These are phyloP conservation scores for Candida maesae DNA, from an alignment of 805 yeast genomes.

Conservation along the genomic window DNA sequence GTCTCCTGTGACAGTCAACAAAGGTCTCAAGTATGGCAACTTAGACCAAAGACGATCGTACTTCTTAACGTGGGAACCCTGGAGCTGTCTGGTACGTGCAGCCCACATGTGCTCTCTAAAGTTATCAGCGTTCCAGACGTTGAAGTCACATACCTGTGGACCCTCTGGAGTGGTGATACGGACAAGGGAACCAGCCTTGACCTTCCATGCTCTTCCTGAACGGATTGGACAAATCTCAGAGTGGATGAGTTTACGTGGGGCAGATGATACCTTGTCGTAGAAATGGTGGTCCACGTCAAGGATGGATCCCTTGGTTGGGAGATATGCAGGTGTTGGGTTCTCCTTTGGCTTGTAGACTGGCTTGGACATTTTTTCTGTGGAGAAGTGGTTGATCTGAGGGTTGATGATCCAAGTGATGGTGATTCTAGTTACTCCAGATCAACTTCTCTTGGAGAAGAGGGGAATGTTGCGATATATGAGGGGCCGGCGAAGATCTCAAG, in stretches of 20 bases:
- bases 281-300: constrained; percentile 47
- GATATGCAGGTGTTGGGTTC: constrained; percentile 51
- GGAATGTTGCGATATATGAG: too few relatives aligned
- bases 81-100: constrained; percentile 62
- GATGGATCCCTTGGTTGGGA: constrained; percentile 51
- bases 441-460: too few relatives aligned
- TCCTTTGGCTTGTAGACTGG: constrained; percentile 24
- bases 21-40: constrained; percentile 60
- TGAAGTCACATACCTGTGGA: constrained; percentile 68
- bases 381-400: too few relatives aligned
- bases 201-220: constrained; percentile 58
- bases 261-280: constrained; percentile 41
- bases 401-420: too few relatives aligned
- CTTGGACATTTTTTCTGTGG: constrained; percentile 11
- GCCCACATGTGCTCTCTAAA: constrained; percentile 70
- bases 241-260: constrained; percentile 38
- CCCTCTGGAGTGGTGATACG: constrained; percentile 63
- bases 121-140: constrained; percentile 58
- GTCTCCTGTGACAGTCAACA: constrained; percentile 61
- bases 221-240: constrained; percentile 46
- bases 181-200: constrained; percentile 57
- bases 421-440: too few relatives aligned
- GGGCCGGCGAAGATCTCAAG: too few relatives aligned
- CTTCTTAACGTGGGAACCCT: constrained; percentile 57
- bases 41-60: constrained; percentile 64